Conservation (phyloP, 345 rosid genomes). For the Populus euphratica region DNA sequence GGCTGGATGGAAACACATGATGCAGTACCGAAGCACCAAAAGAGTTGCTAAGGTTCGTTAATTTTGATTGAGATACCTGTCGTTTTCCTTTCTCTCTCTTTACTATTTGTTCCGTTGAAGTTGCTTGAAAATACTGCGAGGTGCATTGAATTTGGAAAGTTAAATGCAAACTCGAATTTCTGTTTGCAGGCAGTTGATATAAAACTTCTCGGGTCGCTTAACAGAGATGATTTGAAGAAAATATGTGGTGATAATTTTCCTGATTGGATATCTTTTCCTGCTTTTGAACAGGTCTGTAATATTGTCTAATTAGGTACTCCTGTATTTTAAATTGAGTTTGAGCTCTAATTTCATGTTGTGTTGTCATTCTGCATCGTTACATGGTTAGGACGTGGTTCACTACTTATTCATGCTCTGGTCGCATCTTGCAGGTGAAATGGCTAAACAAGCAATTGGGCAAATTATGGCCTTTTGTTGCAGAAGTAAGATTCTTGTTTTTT, state of each 20-base stretch:
- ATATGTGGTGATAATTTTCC: slow-evolving; percentile 95
- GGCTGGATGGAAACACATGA: slow-evolving; percentile 97
- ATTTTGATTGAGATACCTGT: background rate
- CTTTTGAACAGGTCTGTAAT: slow-evolving; percentile 79
- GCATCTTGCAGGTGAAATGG: slow-evolving; percentile 85
- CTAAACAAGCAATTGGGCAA: slow-evolving; percentile 87
- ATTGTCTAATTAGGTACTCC: background rate
- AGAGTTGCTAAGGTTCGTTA: slow-evolving; percentile 70
- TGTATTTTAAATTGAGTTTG: background rate
- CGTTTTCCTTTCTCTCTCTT: background rate
- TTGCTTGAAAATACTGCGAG: background rate
- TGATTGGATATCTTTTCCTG: slow-evolving; percentile 97
- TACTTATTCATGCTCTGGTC: slow-evolving; percentile 5
- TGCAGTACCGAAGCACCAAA: slow-evolving; percentile 75
- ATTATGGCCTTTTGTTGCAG: slow-evolving; percentile 97
- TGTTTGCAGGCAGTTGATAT: slow-evolving; percentile 80
- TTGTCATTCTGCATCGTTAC: background rate
- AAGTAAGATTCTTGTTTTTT: slow-evolving; percentile 47
- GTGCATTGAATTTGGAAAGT: background rate
- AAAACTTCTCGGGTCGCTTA: slow-evolving; percentile 80
- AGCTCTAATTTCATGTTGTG: background rate
- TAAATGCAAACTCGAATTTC: background rate
- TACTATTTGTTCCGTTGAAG: background rate
- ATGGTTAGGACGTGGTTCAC: background rate
- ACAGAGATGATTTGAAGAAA: slow-evolving; percentile 90